These are phyloP conservation scores for Lachnellula willkommii DNA, from an alignment of 2,329 filamentous ascomycete species.

Conservation along the genomic window DNA sequence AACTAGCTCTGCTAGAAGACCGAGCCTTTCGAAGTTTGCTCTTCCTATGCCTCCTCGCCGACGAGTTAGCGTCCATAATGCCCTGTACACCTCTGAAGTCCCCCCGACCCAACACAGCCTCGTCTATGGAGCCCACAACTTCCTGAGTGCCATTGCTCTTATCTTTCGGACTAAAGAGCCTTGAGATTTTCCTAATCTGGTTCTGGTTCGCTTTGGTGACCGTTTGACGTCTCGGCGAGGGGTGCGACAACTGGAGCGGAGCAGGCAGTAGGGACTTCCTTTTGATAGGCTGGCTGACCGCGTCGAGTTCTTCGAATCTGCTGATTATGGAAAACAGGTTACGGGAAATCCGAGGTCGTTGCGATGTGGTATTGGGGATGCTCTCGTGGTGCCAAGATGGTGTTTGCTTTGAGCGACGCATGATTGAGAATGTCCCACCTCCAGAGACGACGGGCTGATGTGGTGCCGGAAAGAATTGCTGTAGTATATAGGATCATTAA, in stretches of 20 bases:
- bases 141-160: constrained; percentile 3
- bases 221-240: constrained; percentile 1
- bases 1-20: not conserved
- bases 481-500: not conserved
- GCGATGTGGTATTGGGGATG: not conserved
- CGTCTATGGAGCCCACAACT: constrained; percentile 1
- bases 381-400: not conserved
- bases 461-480: no score
- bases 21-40: not conserved
- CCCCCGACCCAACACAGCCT: not conserved
- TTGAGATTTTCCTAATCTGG: constrained; percentile 13
- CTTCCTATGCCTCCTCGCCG: not conserved
- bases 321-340: constrained; percentile 22
- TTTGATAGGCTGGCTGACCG: constrained; percentile 17
- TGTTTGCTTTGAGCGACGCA: constrained; percentile 1
- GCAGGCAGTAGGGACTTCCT: constrained; percentile 15
- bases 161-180: constrained; percentile 16
- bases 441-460: not conserved
- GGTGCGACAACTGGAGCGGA: constrained; percentile 14
- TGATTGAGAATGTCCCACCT: not conserved
- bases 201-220: not conserved
- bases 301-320: constrained; percentile 29
- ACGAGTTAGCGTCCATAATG: no score
- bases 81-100: not conserved
- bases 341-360: constrained; percentile 3